phyloP scores from a whole-genome alignment of 306 rosid genomes.

The Cicer pinnatifidum region DNA sequence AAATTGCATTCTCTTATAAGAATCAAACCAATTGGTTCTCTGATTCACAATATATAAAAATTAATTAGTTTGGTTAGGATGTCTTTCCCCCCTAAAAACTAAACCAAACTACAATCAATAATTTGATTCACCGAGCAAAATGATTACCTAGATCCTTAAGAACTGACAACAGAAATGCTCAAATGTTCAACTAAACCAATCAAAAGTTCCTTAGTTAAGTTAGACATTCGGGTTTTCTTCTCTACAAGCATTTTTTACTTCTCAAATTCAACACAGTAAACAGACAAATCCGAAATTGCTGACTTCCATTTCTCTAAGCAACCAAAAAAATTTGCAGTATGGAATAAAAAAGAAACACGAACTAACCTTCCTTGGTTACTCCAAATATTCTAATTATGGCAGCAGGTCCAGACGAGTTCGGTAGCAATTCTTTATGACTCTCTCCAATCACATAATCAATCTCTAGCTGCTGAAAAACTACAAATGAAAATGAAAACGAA shows the following conservation, averaged over 20 bases:
- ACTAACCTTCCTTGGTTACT: conserved; percentile 88
- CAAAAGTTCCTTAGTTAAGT: background rate
- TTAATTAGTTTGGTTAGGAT: background rate
- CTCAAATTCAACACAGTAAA: background rate
- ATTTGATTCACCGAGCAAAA: background rate
- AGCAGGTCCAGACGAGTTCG: conserved; percentile 73
- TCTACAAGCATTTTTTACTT: background rate
- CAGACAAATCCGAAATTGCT: background rate
- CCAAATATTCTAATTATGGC: conserved; percentile 94
- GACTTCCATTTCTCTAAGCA: background rate
- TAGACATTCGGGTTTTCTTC: background rate
- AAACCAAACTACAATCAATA: background rate
- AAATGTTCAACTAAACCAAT: conserved; percentile 5
- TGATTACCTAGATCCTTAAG: background rate
- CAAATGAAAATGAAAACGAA: background rate
- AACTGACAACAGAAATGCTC: conserved; percentile 24
- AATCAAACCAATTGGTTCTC: background rate
- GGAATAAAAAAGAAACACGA: background rate
- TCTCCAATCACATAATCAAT: conserved; percentile 90
- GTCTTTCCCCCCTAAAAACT: background rate
- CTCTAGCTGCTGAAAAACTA: conserved; percentile 93
- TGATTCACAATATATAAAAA: background rate
- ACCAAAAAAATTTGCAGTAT: background rate
- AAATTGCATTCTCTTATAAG: background rate
- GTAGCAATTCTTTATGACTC: conserved; percentile 65